Evolutionary conservation across 2,329 filamentous ascomycete species (phyloP).

Genomic region (Metarhizium robertsii): DNA sequence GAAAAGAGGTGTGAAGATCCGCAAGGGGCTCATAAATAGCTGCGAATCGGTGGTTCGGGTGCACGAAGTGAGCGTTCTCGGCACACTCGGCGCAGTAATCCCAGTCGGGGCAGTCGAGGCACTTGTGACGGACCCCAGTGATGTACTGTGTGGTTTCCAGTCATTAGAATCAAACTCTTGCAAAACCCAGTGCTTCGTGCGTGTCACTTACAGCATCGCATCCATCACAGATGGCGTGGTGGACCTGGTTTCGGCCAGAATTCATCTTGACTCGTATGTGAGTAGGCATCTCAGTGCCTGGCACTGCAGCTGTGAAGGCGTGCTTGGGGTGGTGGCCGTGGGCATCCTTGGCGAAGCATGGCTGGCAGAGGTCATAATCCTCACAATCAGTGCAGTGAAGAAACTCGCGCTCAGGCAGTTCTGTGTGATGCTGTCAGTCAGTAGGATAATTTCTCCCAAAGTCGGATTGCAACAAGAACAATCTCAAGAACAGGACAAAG

Average conservation of each 20-base stretch:
- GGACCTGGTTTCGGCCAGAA: conserved; percentile 70
- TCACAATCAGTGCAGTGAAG: conserved; percentile 78
- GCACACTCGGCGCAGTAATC: conserved; percentile 83
- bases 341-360: conserved; percentile 64
- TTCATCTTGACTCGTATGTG: conserved; percentile 59
- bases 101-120: conserved; percentile 93
- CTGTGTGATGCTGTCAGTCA: conserved; percentile 23
- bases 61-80: conserved; percentile 54
- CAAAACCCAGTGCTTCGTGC: neutral
- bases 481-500: neutral
- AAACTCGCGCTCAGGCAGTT: conserved; percentile 68
- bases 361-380: conserved; percentile 86
- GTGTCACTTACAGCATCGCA: conserved; percentile 54
- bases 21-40: conserved; percentile 68
- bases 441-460: neutral
- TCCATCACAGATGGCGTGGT: conserved; percentile 88
- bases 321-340: conserved; percentile 92
- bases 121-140: conserved; percentile 88
- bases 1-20: conserved; percentile 11
- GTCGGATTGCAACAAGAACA: neutral
- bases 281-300: conserved; percentile 50
- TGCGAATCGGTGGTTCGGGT: conserved; percentile 81
- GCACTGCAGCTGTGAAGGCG: conserved; percentile 60
- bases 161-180: neutral
- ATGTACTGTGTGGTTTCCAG: conserved; percentile 45